Evolutionary conservation across 2,329 filamentous ascomycete species (phyloP).

Genomic region (Cytospora schulzeri): DNA sequence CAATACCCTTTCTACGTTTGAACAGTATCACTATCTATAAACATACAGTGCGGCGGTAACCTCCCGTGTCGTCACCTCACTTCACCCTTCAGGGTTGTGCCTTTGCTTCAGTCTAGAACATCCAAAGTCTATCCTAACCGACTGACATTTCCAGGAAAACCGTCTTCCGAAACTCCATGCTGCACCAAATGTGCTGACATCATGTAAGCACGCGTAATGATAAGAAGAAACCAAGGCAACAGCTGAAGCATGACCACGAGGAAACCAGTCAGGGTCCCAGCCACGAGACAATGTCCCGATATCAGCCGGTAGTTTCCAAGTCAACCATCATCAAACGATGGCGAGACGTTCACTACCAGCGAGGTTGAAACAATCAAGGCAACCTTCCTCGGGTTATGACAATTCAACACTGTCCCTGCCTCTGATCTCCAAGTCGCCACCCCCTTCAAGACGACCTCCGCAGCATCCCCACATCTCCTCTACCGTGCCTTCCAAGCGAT

Average conservation of each 20-base stretch:
- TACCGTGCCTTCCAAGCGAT: neutral
- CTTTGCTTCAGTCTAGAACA: constrained; percentile 7
- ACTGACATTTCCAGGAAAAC: neutral
- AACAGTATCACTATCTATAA: neutral
- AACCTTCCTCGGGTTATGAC: neutral
- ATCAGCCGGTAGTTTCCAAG: neutral
- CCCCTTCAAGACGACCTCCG: neutral
- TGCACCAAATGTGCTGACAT: constrained; percentile 6
- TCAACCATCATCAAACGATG: neutral
- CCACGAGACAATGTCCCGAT: neutral
- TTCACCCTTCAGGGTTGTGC: neutral
- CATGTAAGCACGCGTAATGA: neutral
- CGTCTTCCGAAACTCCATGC: constrained; percentile 14
- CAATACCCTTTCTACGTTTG: neutral
- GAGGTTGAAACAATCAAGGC: neutral
- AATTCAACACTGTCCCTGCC: neutral
- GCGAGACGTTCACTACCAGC: neutral
- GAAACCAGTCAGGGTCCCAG: neutral
- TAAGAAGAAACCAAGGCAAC: neutral
- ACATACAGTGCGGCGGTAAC: neutral
- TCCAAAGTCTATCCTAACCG: constrained; percentile 5
- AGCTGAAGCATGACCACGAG: neutral
- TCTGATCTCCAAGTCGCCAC: neutral
- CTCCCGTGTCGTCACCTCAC: neutral
- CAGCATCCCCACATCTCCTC: neutral